phyloP scores from a whole-genome alignment of 1,139 yeast genomes.

The Blastobotrys capitulatus region DNA sequence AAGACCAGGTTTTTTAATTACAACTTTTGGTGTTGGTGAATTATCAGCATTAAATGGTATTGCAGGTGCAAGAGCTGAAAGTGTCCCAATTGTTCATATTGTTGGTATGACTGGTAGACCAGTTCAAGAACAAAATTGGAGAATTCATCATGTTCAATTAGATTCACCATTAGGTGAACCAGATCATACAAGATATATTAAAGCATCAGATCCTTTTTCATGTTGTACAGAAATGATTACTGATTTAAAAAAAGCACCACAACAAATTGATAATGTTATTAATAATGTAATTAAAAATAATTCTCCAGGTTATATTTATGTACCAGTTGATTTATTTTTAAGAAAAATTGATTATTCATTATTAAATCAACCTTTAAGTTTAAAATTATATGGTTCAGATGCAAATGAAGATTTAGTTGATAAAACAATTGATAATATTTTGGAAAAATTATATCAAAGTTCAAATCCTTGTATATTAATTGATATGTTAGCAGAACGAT shows the following conservation, averaged over 20 bases:
- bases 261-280: constrained; percentile 61
- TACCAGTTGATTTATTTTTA: constrained; percentile 67
- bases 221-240: constrained; percentile 55
- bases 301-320: constrained; percentile 73
- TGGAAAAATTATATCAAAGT: constrained; percentile 47
- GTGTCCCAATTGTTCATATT: constrained; percentile 56
- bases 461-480: constrained; percentile 57
- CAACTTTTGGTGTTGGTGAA: constrained; percentile 74
- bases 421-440: constrained; percentile 43
- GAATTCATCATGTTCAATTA: constrained; percentile 68
- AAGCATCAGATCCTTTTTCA: constrained; percentile 53
- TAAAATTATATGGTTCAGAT: not conserved
- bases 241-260: constrained; percentile 45
- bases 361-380: constrained; percentile 17
- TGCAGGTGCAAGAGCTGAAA: constrained; percentile 66
- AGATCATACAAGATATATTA: constrained; percentile 60
- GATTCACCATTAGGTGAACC: constrained; percentile 37
- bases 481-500: constrained; percentile 61
- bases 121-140: constrained; percentile 35
- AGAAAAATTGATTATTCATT: constrained; percentile 33
- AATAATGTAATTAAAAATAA: constrained; percentile 48
- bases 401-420: constrained; percentile 22
- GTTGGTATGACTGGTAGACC: constrained; percentile 65
- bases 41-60: constrained; percentile 61
- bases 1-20: constrained; percentile 54